These are phyloP conservation scores for Solanum virginianum DNA, from an alignment of 257 asterid genomes.

Conservation along the genomic window DNA sequence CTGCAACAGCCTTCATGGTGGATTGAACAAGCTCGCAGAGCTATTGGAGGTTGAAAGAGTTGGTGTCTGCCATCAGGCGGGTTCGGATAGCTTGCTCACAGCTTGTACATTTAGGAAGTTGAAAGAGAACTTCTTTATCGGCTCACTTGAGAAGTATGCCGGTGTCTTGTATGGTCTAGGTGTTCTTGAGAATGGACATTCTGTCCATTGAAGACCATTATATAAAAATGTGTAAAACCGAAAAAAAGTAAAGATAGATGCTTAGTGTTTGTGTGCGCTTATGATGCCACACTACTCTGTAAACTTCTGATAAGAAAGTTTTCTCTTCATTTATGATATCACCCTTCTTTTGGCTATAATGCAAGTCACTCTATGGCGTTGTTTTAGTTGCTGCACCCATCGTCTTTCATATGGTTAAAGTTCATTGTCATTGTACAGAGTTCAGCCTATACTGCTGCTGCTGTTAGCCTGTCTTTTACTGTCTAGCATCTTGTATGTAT, in stretches of 20 bases:
- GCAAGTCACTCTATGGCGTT: not conserved
- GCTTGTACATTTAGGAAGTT: conserved; percentile 54
- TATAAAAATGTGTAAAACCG: not conserved
- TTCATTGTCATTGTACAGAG: not conserved
- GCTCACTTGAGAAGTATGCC: conserved; percentile 51
- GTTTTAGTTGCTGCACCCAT: not conserved
- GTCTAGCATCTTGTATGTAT: not conserved
- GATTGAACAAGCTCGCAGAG: conserved; percentile 67
- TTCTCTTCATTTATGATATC: not conserved
- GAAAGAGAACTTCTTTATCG: conserved; percentile 53
- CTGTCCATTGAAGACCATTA: conserved; percentile 12
- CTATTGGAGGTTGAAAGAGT: conserved; percentile 64
- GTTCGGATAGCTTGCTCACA: conserved; percentile 73
- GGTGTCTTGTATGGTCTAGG: conserved; percentile 76
- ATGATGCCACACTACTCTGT: conserved; percentile 29
- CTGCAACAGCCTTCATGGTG: conserved; percentile 64
- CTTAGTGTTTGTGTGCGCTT: conserved; percentile 15
- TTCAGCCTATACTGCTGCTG: not conserved
- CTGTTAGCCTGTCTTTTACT: not conserved
- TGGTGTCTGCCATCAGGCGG: conserved; percentile 77
- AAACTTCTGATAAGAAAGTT: conserved; percentile 14
- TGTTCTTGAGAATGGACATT: conserved; percentile 42
- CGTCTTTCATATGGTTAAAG: not conserved
- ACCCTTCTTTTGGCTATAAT: not conserved
- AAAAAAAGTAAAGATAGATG: not conserved